Conservation (phyloP, 306 rosid genomes). For the Cucurbita maxima region DNA sequence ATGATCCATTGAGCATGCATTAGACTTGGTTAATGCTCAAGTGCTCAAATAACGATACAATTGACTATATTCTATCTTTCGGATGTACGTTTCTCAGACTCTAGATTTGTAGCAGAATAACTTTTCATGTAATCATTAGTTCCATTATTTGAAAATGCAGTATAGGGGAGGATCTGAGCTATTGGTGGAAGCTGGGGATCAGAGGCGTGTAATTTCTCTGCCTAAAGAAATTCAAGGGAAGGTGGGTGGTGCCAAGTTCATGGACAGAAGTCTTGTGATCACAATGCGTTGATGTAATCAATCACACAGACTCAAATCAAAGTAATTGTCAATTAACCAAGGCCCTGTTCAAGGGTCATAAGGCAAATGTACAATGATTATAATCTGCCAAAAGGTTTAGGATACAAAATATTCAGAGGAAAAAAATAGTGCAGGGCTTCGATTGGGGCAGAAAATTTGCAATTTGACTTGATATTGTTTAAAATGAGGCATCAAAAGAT, state of each 20-base stretch:
- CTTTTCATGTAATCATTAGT: neutral
- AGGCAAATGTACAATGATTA: neutral
- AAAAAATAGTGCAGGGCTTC: neutral
- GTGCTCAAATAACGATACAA: no score
- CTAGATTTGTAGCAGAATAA: neutral
- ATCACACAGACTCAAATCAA: neutral
- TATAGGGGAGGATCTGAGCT: slow-evolving; percentile 89
- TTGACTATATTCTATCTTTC: neutral
- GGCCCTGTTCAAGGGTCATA: neutral
- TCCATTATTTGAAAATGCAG: slow-evolving; percentile 28
- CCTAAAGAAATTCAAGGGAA: slow-evolving; percentile 74
- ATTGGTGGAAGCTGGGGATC: slow-evolving; percentile 95
- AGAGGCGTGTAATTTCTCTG: slow-evolving; percentile 73
- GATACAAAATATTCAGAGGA: neutral
- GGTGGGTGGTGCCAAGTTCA: slow-evolving; percentile 89
- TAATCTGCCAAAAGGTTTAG: neutral
- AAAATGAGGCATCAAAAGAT: neutral
- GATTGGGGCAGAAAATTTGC: neutral
- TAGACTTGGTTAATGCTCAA: neutral
- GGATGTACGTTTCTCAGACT: neutral
- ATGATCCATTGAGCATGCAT: neutral
- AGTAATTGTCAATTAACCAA: neutral
- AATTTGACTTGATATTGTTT: neutral
- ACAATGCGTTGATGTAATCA: slow-evolving; percentile 33
- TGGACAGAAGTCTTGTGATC: slow-evolving; percentile 57